Evolutionary conservation across 2,329 filamentous ascomycete species (phyloP).

Genomic region (Neopestalotiopsis sp.): DNA sequence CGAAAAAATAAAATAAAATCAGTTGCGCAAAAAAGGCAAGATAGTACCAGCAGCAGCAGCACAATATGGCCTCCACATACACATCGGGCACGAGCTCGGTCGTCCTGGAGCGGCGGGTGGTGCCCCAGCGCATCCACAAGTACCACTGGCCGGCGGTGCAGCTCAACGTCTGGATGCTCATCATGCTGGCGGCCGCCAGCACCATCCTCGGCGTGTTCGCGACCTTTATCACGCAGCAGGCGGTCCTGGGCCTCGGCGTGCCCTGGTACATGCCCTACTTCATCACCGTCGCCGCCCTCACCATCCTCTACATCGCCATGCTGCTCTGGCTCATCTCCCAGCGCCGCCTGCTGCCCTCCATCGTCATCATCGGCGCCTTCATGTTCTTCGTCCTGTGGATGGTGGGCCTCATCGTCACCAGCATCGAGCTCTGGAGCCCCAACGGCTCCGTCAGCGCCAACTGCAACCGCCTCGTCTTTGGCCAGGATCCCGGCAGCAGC

Average conservation of each 20-base stretch:
- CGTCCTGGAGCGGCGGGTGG: slow-evolving; percentile 49
- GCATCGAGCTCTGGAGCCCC: slow-evolving; percentile 69
- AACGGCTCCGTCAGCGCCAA: slow-evolving; percentile 62
- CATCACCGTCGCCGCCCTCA: slow-evolving; percentile 63
- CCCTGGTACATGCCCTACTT: slow-evolving; percentile 76
- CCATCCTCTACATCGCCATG: slow-evolving; percentile 69
- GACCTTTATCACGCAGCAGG: slow-evolving; percentile 64
- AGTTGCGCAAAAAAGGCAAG: neutral
- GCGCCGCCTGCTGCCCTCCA: slow-evolving; percentile 64
- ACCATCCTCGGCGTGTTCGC: slow-evolving; percentile 67
- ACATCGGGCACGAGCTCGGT: slow-evolving; percentile 46
- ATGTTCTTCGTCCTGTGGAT: slow-evolving; percentile 73
- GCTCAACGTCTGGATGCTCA: slow-evolving; percentile 70
- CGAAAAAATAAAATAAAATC: neutral
- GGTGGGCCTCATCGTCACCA: slow-evolving; percentile 66
- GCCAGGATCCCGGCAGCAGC: slow-evolving; percentile 55
- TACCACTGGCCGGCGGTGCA: slow-evolving; percentile 75
- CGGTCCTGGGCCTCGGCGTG: slow-evolving; percentile 56
- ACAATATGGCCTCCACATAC: slow-evolving; percentile 43
- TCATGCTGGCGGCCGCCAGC: slow-evolving; percentile 66
- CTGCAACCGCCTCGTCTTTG: slow-evolving; percentile 65
- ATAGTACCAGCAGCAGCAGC: neutral
- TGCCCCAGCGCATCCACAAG: slow-evolving; percentile 51
- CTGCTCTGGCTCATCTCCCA: slow-evolving; percentile 68
- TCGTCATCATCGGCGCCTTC: slow-evolving; percentile 69